Conservation (phyloP, 2,329 filamentous ascomycete genomes). For the Aspergillus melleus region DNA sequence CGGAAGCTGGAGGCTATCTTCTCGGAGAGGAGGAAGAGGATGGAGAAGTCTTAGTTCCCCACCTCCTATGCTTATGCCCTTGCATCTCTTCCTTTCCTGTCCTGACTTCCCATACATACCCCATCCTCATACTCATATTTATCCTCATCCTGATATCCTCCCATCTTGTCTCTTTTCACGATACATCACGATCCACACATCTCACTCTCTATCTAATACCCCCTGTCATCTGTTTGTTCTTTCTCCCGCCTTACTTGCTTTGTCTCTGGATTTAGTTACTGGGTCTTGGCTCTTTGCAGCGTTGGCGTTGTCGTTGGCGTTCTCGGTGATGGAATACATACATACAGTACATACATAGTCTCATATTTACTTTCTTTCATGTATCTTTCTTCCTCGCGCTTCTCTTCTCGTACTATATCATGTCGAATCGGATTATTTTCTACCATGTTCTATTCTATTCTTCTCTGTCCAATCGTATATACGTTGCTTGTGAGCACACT, state of each 20-base stretch:
- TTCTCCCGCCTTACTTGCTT: neutral
- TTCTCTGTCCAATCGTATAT: too few relatives aligned
- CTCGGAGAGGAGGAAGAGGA: slow-evolving; percentile 52
- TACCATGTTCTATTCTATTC: too few relatives aligned
- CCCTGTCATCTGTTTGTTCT: neutral
- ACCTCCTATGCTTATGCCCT: neutral
- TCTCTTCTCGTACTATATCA: neutral
- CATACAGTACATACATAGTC: neutral
- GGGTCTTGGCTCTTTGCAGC: slow-evolving; percentile 2
- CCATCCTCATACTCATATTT: neutral
- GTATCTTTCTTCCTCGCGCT: neutral
- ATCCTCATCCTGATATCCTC: neutral
- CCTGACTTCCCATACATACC: neutral
- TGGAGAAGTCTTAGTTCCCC: slow-evolving; percentile 27
- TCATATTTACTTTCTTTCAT: neutral
- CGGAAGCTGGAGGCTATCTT: slow-evolving; percentile 68
- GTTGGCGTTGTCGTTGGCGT: slow-evolving; percentile 13
- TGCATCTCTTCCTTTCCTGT: neutral
- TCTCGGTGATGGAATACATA: too few relatives aligned
- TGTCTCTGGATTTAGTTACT: neutral
- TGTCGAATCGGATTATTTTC: too few relatives aligned
- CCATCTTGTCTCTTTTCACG: slow-evolving; percentile 2
- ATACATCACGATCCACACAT: slow-evolving; percentile 5
- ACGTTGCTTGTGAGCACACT: too few relatives aligned
- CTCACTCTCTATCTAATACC: slow-evolving; percentile 1